Conservation (phyloP, 768 basidiomycete genomes). For the Mycena polygramma region DNA sequence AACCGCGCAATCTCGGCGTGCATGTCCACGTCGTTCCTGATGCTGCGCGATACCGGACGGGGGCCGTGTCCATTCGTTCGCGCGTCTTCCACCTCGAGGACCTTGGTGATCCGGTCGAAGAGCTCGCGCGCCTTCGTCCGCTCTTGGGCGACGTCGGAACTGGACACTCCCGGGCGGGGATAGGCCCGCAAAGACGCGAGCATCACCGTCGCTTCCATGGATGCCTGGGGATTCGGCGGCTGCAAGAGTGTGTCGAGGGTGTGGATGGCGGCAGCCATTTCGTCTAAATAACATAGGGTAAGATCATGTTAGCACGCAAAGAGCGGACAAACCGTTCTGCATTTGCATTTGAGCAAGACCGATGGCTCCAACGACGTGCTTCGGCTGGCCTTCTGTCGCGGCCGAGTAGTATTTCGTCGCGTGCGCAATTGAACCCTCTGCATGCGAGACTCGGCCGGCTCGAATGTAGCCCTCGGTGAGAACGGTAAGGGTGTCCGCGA, state of each 20-base stretch:
- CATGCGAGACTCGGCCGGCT: slow-evolving; percentile 85
- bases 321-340: slow-evolving; percentile 70
- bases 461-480: slow-evolving; percentile 90
- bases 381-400: slow-evolving; percentile 77
- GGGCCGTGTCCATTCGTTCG: slow-evolving; percentile 57
- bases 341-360: slow-evolving; percentile 92
- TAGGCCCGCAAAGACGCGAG: slow-evolving; percentile 91
- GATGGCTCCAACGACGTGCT: slow-evolving; percentile 83
- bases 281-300: slow-evolving; percentile 61
- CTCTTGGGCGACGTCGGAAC: slow-evolving; percentile 79
- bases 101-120: slow-evolving; percentile 80
- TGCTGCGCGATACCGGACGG: slow-evolving; percentile 60
- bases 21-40: slow-evolving; percentile 87
- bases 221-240: slow-evolving; percentile 71
- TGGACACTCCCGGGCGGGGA: slow-evolving; percentile 84
- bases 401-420: slow-evolving; percentile 79
- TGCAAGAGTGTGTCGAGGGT: slow-evolving; percentile 85
- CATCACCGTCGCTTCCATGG: slow-evolving; percentile 88
- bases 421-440: slow-evolving; percentile 71
- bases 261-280: slow-evolving; percentile 87
- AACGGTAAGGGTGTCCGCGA: slow-evolving; percentile 88
- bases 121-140: slow-evolving; percentile 81
- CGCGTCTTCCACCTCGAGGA: slow-evolving; percentile 73
- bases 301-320: background rate
- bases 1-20: slow-evolving; percentile 91